Evolutionary conservation across 164 flowering plant species (phyloP).

Genomic region (Sedum album): DNA sequence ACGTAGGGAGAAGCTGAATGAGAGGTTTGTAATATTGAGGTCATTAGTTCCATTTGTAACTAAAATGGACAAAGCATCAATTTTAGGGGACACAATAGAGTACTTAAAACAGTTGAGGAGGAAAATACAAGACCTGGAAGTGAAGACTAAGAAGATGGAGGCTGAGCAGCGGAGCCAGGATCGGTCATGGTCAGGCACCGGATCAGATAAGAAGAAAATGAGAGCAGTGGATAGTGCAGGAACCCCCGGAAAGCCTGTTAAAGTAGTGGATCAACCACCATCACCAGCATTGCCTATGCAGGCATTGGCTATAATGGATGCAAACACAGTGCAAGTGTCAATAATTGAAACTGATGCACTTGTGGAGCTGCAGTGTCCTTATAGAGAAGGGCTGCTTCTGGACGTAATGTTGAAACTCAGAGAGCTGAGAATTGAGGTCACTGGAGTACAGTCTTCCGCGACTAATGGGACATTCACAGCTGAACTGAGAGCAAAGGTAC

Average conservation of each 20-base stretch:
- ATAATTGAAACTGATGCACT: constrained; percentile 26
- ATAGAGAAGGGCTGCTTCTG: constrained; percentile 66
- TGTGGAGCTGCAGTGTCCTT: constrained; percentile 66
- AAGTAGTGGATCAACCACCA: constrained; percentile 23
- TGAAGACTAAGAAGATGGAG: constrained; percentile 30
- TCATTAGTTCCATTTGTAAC: constrained; percentile 83
- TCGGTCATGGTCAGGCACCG: constrained; percentile 14
- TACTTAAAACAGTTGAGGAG: constrained; percentile 75
- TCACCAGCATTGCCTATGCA: neutral
- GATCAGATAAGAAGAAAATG: constrained; percentile 48
- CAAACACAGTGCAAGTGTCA: neutral
- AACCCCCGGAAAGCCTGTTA: constrained; percentile 24
- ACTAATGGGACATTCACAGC: constrained; percentile 52
- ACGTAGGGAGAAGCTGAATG: constrained; percentile 69
- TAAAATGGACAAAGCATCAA: constrained; percentile 97
- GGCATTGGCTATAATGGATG: constrained; percentile 5
- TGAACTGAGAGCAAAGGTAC: constrained; percentile 92
- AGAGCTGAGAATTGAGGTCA: constrained; percentile 56
- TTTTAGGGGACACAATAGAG: constrained; percentile 91
- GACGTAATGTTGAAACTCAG: constrained; percentile 64
- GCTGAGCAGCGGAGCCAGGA: constrained; percentile 19
- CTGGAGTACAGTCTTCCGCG: constrained; percentile 56
- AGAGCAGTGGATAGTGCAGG: constrained; percentile 44
- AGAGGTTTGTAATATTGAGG: constrained; percentile 55
- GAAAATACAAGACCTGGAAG: constrained; percentile 72